Evolutionary conservation across 225 moss, liverwort and hornwort genomes (phyloP).

Genomic region (Climacium dendroides): DNA sequence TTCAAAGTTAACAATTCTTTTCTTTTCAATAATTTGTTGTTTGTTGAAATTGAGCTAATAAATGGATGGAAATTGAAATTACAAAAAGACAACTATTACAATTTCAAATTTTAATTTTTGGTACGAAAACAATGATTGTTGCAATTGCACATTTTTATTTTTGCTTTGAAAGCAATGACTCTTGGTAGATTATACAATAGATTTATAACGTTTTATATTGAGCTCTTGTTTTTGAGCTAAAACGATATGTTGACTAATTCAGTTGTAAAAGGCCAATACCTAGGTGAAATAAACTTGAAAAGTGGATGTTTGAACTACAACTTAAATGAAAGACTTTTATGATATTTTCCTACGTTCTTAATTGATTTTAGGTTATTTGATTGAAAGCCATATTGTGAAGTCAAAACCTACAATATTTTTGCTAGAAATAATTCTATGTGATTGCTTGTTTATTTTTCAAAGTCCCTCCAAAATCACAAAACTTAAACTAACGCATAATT

Average conservation of each 20-base stretch:
- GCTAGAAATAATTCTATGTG: no score
- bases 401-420: neutral
- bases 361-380: neutral
- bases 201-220: neutral
- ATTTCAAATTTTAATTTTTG: neutral
- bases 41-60: neutral
- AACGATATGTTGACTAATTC: neutral
- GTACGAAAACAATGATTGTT: neutral
- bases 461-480: neutral
- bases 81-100: fast-evolving
- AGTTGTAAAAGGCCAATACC: neutral
- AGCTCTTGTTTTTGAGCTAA: neutral
- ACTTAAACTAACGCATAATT: neutral
- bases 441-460: neutral
- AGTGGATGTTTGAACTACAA: neutral
- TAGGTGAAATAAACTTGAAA: neutral
- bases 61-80: neutral
- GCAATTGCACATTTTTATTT: neutral
- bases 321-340: neutral
- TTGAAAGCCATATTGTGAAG: neutral
- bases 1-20: neutral
- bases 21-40: neutral
- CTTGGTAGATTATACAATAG: neutral
- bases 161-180: neutral
- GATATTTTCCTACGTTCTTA: neutral